Conservation (phyloP, 2,329 filamentous ascomycete genomes). For the Diaporthe sp. region DNA sequence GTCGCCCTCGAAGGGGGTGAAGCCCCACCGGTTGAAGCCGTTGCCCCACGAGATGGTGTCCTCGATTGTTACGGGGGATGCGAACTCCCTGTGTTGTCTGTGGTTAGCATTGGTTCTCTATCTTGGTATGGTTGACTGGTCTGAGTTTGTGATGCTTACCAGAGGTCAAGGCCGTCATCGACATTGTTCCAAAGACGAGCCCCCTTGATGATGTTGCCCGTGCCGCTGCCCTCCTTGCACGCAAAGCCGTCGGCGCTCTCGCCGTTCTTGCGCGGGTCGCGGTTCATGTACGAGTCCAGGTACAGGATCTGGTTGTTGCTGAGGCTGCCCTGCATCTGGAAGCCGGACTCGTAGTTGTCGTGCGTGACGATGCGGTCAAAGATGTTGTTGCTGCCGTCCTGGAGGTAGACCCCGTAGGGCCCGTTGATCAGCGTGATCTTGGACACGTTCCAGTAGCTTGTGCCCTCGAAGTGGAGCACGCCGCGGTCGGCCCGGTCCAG, state of each 20-base stretch:
- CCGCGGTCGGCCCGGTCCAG: constrained; percentile 59
- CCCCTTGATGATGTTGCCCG: constrained; percentile 59
- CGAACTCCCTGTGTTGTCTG: constrained; percentile 49
- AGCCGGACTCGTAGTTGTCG: constrained; percentile 56
- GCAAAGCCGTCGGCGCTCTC: constrained; percentile 65
- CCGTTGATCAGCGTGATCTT: constrained; percentile 55
- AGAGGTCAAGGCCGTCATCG: constrained; percentile 57
- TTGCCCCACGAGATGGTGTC: constrained; percentile 62
- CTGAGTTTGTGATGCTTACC: constrained; percentile 36
- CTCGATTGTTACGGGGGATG: constrained; percentile 57
- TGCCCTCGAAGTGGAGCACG: constrained; percentile 59
- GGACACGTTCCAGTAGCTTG: constrained; percentile 62
- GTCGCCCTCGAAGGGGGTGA: constrained; percentile 58
- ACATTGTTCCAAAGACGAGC: constrained; percentile 65
- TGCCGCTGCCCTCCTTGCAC: constrained; percentile 60
- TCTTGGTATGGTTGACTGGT: too few relatives aligned
- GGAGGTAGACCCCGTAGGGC: constrained; percentile 54
- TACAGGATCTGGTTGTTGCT: constrained; percentile 57
- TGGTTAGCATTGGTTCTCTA: neutral
- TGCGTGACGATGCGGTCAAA: constrained; percentile 54
- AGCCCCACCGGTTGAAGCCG: constrained; percentile 60
- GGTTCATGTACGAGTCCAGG: constrained; percentile 59
- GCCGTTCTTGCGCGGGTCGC: constrained; percentile 64
- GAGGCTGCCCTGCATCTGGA: constrained; percentile 51
- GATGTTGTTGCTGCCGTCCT: constrained; percentile 54